A percentile compares a stretch with the other conserved stretches of the same genome.
phyloP scores from a whole-genome alignment of 2,329 filamentous ascomycete genomes.

The Hortaea sp. region DNA sequence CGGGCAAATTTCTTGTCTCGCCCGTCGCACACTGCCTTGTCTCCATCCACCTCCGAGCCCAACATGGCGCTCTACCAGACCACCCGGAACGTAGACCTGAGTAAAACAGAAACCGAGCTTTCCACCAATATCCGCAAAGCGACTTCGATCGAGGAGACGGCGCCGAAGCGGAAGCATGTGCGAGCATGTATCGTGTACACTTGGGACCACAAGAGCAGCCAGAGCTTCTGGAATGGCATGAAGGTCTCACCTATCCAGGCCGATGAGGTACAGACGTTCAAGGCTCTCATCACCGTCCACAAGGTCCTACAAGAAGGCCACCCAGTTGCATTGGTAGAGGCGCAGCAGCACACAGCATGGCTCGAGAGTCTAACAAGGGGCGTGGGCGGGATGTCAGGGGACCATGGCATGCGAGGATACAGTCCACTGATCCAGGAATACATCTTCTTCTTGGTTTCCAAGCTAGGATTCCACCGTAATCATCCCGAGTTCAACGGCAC shows the following conservation, averaged over 20 bases:
- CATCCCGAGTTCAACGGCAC: conserved; percentile 98
- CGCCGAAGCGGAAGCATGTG: conserved; percentile 84
- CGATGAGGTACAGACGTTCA: conserved; percentile 98
- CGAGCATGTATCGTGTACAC: conserved; percentile 97
- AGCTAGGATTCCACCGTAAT: conserved; percentile 91
- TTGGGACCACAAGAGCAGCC: conserved; percentile 95
- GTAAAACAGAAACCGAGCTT: conserved; percentile 56
- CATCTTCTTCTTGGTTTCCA: conserved; percentile 87
- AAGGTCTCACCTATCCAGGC: conserved; percentile 99
- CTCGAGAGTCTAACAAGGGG: conserved; percentile 85
- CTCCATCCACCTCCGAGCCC: background rate
- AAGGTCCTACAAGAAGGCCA: conserved; percentile 97
- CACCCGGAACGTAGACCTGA: conserved; percentile 50
- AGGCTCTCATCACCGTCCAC: conserved; percentile 92
- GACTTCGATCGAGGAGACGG: conserved; percentile 49
- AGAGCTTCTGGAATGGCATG: conserved; percentile 94
- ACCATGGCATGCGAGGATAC: conserved; percentile 59
- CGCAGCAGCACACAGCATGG: conserved; percentile 80
- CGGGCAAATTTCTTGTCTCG: too few species aligned
- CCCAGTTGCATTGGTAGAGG: conserved; percentile 75
- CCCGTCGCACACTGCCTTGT: too few species aligned
- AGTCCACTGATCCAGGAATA: conserved; percentile 91
- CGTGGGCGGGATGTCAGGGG: conserved; percentile 63
- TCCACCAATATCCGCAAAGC: conserved; percentile 59
- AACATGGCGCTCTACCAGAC: conserved; percentile 29